Percentiles rank a stretch among this genome's conserved stretches.
These are phyloP conservation scores for Termitomyces sp. DNA, from an alignment of 768 basidiomycete species.

Conservation along the genomic window DNA sequence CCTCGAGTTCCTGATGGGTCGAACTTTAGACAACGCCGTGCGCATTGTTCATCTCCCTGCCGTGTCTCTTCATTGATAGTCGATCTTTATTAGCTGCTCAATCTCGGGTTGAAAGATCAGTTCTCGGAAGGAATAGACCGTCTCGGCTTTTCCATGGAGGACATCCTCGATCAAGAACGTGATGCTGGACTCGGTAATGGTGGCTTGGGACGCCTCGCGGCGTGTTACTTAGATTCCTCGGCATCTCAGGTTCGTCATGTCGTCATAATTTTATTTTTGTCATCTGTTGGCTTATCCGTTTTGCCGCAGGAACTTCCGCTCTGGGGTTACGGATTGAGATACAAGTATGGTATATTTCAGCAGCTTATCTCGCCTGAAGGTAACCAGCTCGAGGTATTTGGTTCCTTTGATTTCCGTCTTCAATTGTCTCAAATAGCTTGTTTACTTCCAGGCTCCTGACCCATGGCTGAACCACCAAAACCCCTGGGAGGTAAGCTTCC, in stretches of 20 bases:
- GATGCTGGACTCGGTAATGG: constrained; percentile 96
- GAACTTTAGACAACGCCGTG: constrained; percentile 66
- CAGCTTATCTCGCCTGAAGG: constrained; percentile 84
- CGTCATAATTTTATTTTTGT: constrained; percentile 28
- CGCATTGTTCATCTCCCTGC: constrained; percentile 42
- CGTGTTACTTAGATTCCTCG: constrained; percentile 94
- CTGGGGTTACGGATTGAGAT: constrained; percentile 93
- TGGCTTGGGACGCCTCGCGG: constrained; percentile 92
- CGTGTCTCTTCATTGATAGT: constrained; percentile 22
- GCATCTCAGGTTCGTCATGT: constrained; percentile 76
- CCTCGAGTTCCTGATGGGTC: constrained; percentile 87
- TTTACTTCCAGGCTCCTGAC: constrained; percentile 63
- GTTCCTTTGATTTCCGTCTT: background rate
- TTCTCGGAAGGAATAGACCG: constrained; percentile 62
- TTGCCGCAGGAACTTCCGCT: constrained; percentile 66
- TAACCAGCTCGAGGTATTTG: constrained; percentile 63
- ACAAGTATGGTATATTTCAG: constrained; percentile 96
- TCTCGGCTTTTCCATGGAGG: constrained; percentile 90
- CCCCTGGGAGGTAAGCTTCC: constrained; percentile 64
- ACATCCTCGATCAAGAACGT: constrained; percentile 81
- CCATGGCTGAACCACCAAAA: constrained; percentile 89
- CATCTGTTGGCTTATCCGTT: constrained; percentile 18
- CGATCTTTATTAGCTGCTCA: constrained; percentile 58
- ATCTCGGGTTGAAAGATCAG: constrained; percentile 77
- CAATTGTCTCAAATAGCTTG: background rate